Percentiles rank a stretch among this genome's conserved stretches.
These are phyloP conservation scores for Serendipita sp. DNA, from an alignment of 768 basidiomycete genomes.

Conservation along the genomic window DNA sequence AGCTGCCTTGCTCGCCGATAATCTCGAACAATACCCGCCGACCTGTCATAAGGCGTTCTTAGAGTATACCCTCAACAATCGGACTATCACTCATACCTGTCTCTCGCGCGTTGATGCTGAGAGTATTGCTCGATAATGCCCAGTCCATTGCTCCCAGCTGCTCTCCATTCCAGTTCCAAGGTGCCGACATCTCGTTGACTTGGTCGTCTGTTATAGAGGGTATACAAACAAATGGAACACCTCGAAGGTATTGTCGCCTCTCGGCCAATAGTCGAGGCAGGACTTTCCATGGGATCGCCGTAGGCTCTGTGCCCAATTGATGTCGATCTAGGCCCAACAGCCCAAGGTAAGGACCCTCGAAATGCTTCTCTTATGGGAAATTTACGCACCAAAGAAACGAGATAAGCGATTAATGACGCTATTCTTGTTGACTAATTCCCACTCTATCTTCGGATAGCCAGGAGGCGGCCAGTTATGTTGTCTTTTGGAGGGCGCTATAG, in stretches of 20 bases:
- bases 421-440: not conserved
- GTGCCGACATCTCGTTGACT: not conserved
- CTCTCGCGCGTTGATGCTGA: not conserved
- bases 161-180: not conserved
- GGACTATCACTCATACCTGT: not conserved
- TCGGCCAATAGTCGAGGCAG: not conserved
- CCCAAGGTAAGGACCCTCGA: too few species aligned
- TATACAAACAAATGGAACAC: slow-evolving; percentile 1
- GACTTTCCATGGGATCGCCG: not conserved
- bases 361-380: too few species aligned
- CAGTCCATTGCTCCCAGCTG: not conserved
- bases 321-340: not conserved
- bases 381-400: slow-evolving; percentile 6
- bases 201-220: not conserved
- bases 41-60: not conserved
- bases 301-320: not conserved
- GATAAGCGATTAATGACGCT: not conserved
- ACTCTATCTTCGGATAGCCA: not conserved
- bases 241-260: not conserved
- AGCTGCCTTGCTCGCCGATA: not conserved
- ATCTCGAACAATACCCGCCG: slow-evolving; percentile 4
- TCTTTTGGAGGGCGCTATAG: not conserved
- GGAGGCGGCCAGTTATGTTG: not conserved
- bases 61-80: not conserved
- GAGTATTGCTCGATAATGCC: not conserved